phyloP scores from a whole-genome alignment of 805 yeast genomes.

The Lipomyces sp. region DNA sequence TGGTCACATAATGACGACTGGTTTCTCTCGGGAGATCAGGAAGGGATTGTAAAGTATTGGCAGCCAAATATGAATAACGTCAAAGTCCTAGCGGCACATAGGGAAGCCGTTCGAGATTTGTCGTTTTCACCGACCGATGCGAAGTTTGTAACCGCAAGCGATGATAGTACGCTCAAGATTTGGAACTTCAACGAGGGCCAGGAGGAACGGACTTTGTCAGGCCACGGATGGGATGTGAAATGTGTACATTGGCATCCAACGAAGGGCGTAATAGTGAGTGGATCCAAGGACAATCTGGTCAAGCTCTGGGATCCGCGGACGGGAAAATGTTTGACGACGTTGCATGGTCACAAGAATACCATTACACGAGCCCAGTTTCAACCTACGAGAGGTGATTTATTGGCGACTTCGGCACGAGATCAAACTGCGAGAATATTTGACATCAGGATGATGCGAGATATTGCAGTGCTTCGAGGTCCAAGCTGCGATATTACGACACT shows the following conservation, averaged over 20 bases:
- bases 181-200: slow-evolving; percentile 92
- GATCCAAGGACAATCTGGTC: slow-evolving; percentile 91
- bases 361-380: slow-evolving; percentile 87
- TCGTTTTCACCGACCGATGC: slow-evolving; percentile 89
- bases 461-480: slow-evolving; percentile 72
- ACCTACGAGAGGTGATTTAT: slow-evolving; percentile 72
- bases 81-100: slow-evolving; percentile 73
- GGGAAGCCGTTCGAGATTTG: slow-evolving; percentile 82
- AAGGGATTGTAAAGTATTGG: slow-evolving; percentile 92
- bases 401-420: slow-evolving; percentile 89
- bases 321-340: slow-evolving; percentile 71
- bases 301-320: slow-evolving; percentile 96
- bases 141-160: slow-evolving; percentile 91
- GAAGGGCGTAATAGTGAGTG: slow-evolving; percentile 84
- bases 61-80: slow-evolving; percentile 98
- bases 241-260: slow-evolving; percentile 96
- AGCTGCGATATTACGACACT: slow-evolving; percentile 84
- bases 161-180: slow-evolving; percentile 85
- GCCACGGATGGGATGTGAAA: slow-evolving; percentile 99
- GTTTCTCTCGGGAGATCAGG: slow-evolving; percentile 92
- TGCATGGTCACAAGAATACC: slow-evolving; percentile 93
- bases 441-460: slow-evolving; percentile 79
- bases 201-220: slow-evolving; percentile 78
- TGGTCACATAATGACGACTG: slow-evolving; percentile 93
- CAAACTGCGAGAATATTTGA: slow-evolving; percentile 87